Evolutionary conservation across 495 filamentous ascomycete genomes (phyloP).

Genomic region (Hyaloscypha variabilis): DNA sequence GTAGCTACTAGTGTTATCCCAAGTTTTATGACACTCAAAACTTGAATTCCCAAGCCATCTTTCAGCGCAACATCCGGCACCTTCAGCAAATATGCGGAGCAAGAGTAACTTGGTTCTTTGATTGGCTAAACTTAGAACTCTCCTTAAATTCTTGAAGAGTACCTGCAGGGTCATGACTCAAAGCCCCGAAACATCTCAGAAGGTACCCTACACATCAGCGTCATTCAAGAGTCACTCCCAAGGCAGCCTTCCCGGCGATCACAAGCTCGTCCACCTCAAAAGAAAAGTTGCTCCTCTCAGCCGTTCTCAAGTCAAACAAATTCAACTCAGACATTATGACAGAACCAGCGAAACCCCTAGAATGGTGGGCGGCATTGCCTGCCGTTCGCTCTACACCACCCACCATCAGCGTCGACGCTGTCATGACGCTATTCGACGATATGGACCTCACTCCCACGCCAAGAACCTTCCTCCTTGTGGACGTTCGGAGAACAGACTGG

Average conservation of each 20-base stretch:
- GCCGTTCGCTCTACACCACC: slow-evolving; percentile 37
- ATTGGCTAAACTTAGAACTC: not conserved
- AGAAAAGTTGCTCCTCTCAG: not conserved
- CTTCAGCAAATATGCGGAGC: not conserved
- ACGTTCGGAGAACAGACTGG: slow-evolving; percentile 63
- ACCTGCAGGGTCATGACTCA: not conserved
- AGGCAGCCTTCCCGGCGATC: not conserved
- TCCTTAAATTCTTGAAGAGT: not conserved
- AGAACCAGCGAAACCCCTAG: slow-evolving; percentile 13
- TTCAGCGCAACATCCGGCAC: too few relatives aligned
- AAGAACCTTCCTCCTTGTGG: slow-evolving; percentile 63
- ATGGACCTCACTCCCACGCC: slow-evolving; percentile 40
- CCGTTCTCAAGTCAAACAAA: not conserved
- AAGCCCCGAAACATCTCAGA: not conserved
- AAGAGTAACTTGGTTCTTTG: not conserved
- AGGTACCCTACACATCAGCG: not conserved
- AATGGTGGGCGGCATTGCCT: slow-evolving; percentile 45
- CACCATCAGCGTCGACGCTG: slow-evolving; percentile 40
- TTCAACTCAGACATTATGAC: slow-evolving; percentile 1
- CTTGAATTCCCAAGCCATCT: too few relatives aligned
- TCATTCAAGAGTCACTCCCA: not conserved
- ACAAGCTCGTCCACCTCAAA: not conserved
- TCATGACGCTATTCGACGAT: slow-evolving; percentile 47
- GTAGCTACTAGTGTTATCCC: not conserved
- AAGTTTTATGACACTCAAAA: too few relatives aligned